These are phyloP conservation scores for Pyrus bretschneideri DNA, from an alignment of 306 rosid species.

Conservation along the genomic window DNA sequence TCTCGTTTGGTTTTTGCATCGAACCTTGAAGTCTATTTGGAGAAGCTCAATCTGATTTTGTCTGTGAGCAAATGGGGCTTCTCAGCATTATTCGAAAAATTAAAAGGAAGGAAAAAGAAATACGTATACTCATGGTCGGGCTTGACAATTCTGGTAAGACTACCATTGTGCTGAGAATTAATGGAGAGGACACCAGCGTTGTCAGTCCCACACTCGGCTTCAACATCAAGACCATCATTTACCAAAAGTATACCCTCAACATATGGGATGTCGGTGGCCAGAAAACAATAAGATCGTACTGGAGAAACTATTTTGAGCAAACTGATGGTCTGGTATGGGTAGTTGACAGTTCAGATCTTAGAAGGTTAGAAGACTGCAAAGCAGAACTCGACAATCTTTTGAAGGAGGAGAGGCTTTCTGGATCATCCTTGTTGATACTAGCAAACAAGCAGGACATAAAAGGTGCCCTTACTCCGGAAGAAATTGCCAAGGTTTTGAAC, in stretches of 20 bases:
- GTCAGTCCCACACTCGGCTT: conserved; percentile 94
- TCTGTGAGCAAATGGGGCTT: conserved; percentile 55
- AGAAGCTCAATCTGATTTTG: neutral
- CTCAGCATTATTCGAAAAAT: conserved; percentile 77
- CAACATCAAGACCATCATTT: conserved; percentile 85
- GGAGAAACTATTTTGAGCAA: conserved; percentile 81
- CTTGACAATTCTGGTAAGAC: conserved; percentile 95
- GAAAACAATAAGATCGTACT: conserved; percentile 69
- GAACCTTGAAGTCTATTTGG: neutral
- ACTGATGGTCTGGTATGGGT: conserved; percentile 82
- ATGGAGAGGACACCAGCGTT: conserved; percentile 89
- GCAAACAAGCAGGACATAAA: conserved; percentile 81
- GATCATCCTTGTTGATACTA: conserved; percentile 60
- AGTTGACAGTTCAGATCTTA: conserved; percentile 67
- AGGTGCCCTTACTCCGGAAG: conserved; percentile 63
- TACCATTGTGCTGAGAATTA: conserved; percentile 81
- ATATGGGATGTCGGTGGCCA: conserved; percentile 81
- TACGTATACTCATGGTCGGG: conserved; percentile 92
- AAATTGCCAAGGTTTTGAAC: conserved; percentile 64
- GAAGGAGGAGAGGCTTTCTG: conserved; percentile 81
- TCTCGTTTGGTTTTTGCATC: neutral
- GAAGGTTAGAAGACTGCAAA: conserved; percentile 76
- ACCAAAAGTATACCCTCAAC: conserved; percentile 72
- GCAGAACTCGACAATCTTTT: conserved; percentile 61
- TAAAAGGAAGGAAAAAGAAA: conserved; percentile 87